Conservation (phyloP, 2,329 filamentous ascomycete genomes). For the Alternaria gansuensis region DNA sequence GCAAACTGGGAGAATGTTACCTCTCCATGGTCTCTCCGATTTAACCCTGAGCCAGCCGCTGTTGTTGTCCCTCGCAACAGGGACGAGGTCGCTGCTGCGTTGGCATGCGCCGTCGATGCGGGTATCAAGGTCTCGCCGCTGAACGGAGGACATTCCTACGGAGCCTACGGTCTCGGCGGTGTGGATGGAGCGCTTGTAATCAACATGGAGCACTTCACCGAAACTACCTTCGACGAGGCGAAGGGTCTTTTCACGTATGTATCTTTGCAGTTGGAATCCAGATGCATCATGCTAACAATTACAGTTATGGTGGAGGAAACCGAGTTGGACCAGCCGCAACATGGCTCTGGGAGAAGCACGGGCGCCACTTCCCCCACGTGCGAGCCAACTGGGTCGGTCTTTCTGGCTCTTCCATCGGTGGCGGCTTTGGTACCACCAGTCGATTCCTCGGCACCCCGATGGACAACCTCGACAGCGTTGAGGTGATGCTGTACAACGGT, state of each 20-base stretch:
- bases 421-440: conserved; percentile 29
- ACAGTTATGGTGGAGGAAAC: conserved; percentile 28
- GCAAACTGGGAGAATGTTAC: conserved; percentile 22
- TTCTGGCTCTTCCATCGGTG: conserved; percentile 26
- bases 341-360: conserved; percentile 31
- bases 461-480: conserved; percentile 28
- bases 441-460: conserved; percentile 28
- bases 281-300: neutral
- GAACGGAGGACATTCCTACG: conserved; percentile 29
- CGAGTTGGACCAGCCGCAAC: conserved; percentile 27
- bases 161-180: conserved; percentile 27
- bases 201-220: conserved; percentile 26
- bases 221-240: conserved; percentile 20
- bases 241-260: conserved; percentile 18
- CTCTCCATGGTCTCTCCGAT: conserved; percentile 24
- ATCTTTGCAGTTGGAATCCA: accelerated
- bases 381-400: conserved; percentile 28
- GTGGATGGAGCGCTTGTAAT: conserved; percentile 26
- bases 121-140: conserved; percentile 25
- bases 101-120: conserved; percentile 25
- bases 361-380: conserved; percentile 32
- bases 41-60: conserved; percentile 28
- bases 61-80: conserved; percentile 17
- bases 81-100: conserved; percentile 23
- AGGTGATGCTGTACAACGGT: conserved; percentile 29